Conservation (phyloP, 352 stramenopile genomes). For the Pythium chondricola region DNA sequence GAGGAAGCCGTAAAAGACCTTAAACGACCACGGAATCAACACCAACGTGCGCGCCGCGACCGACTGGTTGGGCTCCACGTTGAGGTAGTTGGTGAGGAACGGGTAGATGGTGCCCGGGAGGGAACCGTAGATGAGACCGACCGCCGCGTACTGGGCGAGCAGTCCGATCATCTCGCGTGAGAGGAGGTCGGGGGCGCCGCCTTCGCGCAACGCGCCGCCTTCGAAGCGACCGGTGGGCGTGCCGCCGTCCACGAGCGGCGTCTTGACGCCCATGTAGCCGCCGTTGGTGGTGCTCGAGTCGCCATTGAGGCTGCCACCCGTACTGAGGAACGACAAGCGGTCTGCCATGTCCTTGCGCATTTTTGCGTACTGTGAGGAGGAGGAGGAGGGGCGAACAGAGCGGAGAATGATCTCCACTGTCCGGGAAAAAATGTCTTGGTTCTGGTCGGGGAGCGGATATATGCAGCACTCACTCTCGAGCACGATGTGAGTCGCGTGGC, state of each 20-base stretch:
- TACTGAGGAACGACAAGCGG: constrained; percentile 11
- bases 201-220: constrained; percentile 21
- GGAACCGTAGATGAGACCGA: constrained; percentile 22
- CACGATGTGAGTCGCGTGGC: too few species aligned
- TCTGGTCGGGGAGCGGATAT: too few species aligned
- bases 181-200: constrained; percentile 17
- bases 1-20: constrained; percentile 30
- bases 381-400: too few species aligned
- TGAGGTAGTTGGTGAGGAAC: constrained; percentile 25
- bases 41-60: constrained; percentile 22
- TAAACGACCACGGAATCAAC: constrained; percentile 31
- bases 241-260: constrained; percentile 1
- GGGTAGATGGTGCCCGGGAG: constrained; percentile 24
- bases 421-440: neutral
- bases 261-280: constrained; percentile 6
- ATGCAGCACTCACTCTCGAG: too few species aligned
- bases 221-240: neutral
- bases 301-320: constrained; percentile 11
- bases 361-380: too few species aligned
- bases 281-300: neutral
- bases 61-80: constrained; percentile 18
- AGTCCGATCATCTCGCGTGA: constrained; percentile 20
- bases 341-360: constrained; percentile 5
- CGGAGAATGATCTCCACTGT: neutral
- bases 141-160: constrained; percentile 25